Base-by-base conservation (phyloP, 2,329 filamentous ascomycete genomes). In the Tolypocladium guangdongense region DNA sequence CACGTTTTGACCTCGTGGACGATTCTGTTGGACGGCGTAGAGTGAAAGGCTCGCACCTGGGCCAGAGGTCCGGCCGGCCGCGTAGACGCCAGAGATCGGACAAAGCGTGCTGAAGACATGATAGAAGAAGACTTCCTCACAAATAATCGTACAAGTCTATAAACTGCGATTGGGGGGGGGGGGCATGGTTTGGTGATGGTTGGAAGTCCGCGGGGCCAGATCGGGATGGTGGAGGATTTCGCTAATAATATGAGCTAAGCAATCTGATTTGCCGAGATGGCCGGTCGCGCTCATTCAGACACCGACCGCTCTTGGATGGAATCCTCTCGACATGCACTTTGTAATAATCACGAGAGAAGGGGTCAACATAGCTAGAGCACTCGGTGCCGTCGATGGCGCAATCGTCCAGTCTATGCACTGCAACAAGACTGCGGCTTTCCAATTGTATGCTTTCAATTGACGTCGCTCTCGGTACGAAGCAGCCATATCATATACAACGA, bases 1-100 rank as follows among this genome's bases (percentile, higher is more conserved):
- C 59, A 74, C 73, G 56, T 69, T 51, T 64, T 59, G 50, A 76
- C 61, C 54, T 74, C 66, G 60, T 74, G 71, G 54, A 80, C 76
- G 59, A 66, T 71, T 64, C 75, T 69, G 53, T 69, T 75, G 57
- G 63, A 63, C 16, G 66, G 52, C 33, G 74, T 67, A 37, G 68
- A 71, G 58, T 68, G 67, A 55, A 71, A 71, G 6, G 55, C 47
- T 10, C 62, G 55, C 27, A 56, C 52, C 18, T 51, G 53, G 22
- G 52, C 24, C 7, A 39, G 3, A 24, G 32, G 27, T 10, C 35
- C 37, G 22, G 22, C 7, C 18, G 39, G 14, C 22, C 56, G 52
- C 8, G 41, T 10, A 32, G 52, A 38, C 37, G 51, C 48, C 46
- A 55, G 16, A 3, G 47, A 41, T 22, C 43, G 20, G 8, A 50